A percentile compares a stretch with the other conserved stretches of the same genome.
These are phyloP conservation scores for Penstemon davidsonii DNA, from an alignment of 257 asterid genomes.

Conservation along the genomic window DNA sequence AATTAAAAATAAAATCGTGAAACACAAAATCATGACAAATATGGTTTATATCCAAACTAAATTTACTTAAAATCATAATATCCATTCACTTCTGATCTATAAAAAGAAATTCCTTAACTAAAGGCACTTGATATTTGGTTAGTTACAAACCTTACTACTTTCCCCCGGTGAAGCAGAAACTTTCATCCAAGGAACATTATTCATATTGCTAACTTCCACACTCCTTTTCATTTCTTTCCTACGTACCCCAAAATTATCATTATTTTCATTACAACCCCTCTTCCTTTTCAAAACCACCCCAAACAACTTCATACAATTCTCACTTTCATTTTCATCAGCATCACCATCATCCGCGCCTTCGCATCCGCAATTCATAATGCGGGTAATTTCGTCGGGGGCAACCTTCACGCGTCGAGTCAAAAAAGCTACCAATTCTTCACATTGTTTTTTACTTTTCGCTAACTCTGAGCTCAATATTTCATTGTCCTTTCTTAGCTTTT, in stretches of 20 bases:
- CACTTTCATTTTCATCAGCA: conserved; percentile 43
- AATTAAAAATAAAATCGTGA: no score
- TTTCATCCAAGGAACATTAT: conserved; percentile 45
- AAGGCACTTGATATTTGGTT: conserved; percentile 10
- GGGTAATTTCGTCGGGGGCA: conserved; percentile 54
- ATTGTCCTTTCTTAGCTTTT: conserved; percentile 57
- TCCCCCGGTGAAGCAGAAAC: conserved; percentile 40
- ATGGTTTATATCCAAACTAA: neutral
- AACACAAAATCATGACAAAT: neutral
- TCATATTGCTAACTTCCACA: conserved; percentile 22
- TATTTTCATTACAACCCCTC: conserved; percentile 45
- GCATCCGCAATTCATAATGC: conserved; percentile 42
- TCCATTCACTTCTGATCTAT: conserved; percentile 34
- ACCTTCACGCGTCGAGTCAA: conserved; percentile 56
- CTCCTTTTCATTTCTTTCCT: conserved; percentile 45
- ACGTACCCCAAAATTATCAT: conserved; percentile 28
- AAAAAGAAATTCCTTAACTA: neutral
- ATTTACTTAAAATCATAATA: conserved; percentile 12
- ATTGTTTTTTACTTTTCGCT: conserved; percentile 57
- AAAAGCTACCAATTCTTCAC: conserved; percentile 59
- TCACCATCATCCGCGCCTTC: conserved; percentile 20
- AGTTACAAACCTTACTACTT: conserved; percentile 47
- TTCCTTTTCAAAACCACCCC: conserved; percentile 68
- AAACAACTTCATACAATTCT: conserved; percentile 57
- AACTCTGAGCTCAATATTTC: conserved; percentile 61